These are phyloP conservation scores for Taphrina communis DNA, from an alignment of 1,139 yeast genomes.

Conservation along the genomic window DNA sequence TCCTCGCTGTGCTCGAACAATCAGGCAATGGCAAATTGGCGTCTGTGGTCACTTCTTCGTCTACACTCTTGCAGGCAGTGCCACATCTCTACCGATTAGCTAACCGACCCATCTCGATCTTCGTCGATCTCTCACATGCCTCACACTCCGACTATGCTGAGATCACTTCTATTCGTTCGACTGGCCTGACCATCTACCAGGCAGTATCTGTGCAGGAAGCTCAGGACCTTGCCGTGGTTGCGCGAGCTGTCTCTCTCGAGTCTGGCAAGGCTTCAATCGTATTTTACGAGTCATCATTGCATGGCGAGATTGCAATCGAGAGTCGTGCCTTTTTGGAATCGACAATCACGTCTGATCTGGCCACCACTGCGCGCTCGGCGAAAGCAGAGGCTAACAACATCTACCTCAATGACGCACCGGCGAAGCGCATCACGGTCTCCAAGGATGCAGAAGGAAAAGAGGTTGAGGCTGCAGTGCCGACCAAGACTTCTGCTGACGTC, in stretches of 20 bases:
- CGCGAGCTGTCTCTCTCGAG: slow-evolving; percentile 63
- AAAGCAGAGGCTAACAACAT: slow-evolving; percentile 41
- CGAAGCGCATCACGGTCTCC: slow-evolving; percentile 39
- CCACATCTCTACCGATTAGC: slow-evolving; percentile 64
- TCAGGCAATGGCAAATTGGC: slow-evolving; percentile 42
- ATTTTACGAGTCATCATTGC: slow-evolving; percentile 55
- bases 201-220: slow-evolving; percentile 66
- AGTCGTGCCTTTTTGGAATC: slow-evolving; percentile 40
- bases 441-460: slow-evolving; percentile 42
- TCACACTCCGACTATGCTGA: slow-evolving; percentile 62
- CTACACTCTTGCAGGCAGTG: slow-evolving; percentile 62
- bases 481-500: slow-evolving; percentile 45
- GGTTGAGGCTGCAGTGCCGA: slow-evolving; percentile 33
- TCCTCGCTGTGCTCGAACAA: slow-evolving; percentile 46
- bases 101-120: slow-evolving; percentile 61
- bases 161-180: slow-evolving; percentile 73
- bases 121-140: slow-evolving; percentile 56
- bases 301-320: slow-evolving; percentile 42
- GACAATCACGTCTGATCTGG: slow-evolving; percentile 44
- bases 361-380: slow-evolving; percentile 53
- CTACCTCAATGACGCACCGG: slow-evolving; percentile 45
- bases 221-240: slow-evolving; percentile 60
- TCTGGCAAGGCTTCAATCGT: slow-evolving; percentile 68
- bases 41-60: slow-evolving; percentile 58
- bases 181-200: slow-evolving; percentile 66